phyloP scores from a whole-genome alignment of 208 protist species.

The Acanthamoeba sp. region DNA sequence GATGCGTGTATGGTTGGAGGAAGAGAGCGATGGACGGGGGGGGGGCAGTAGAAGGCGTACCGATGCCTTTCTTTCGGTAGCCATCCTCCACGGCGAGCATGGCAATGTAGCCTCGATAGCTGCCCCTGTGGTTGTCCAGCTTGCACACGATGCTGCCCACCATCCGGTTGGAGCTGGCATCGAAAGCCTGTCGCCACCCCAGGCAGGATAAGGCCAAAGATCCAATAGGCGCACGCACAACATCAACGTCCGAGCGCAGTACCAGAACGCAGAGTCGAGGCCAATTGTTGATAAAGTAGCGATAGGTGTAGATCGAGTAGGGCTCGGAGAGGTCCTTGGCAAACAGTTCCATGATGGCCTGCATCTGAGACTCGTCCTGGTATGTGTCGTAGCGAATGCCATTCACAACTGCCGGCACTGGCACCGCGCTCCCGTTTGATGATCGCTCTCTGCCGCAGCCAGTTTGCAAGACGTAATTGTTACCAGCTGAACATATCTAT shows the following conservation, averaged over 20 bases:
- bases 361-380: slow-evolving; percentile 90
- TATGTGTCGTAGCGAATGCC: slow-evolving; percentile 75
- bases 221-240: not conserved
- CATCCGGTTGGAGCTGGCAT: slow-evolving; percentile 80
- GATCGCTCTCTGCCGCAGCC: not conserved
- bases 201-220: slow-evolving; percentile 8
- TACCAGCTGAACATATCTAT: no score
- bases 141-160: slow-evolving; percentile 94
- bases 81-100: slow-evolving; percentile 97
- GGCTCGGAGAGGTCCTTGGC: slow-evolving; percentile 97
- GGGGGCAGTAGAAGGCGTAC: slow-evolving; percentile 81
- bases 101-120: slow-evolving; percentile 96
- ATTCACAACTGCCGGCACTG: not conserved
- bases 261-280: slow-evolving; percentile 95
- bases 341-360: slow-evolving; percentile 95
- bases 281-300: slow-evolving; percentile 98
- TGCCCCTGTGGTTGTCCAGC: slow-evolving; percentile 80
- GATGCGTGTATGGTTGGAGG: not conserved
- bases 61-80: slow-evolving; percentile 94
- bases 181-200: slow-evolving; percentile 44
- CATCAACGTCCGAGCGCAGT: not conserved
- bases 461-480: no score
- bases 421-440: not conserved
- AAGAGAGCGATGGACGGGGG: not conserved
- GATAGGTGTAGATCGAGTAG: slow-evolving; percentile 99